Evolutionary conservation across 495 filamentous ascomycete species (phyloP), one percentile per base, ranked within the genome.

Genomic region (Xeromyces bisporus): DNA sequence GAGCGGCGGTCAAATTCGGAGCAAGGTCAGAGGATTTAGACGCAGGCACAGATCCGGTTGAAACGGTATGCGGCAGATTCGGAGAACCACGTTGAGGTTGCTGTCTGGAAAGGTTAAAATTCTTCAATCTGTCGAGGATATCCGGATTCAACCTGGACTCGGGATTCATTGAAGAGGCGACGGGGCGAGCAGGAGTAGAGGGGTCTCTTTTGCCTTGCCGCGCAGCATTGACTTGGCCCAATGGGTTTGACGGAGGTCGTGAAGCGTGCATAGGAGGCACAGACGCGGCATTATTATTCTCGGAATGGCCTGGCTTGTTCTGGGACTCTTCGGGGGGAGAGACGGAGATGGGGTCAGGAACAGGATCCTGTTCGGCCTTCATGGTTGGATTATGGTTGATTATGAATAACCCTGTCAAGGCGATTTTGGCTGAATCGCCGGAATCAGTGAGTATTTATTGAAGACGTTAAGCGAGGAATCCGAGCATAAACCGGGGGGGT

Each of bases 221-320:
- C 14, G 81, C 82, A 30, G 77, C 83, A 46, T 79, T 86, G 41
- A 93, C 48, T 23, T 75, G 69, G n/a, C 79, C 86, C 17, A 91
- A 51, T 32, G 79, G 80, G 30, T 75, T 83, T 12, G 86, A 87
- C 12, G 76, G 80, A 2, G 77, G n/a, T n/a, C n/a, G n/a, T n/a
- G n/a, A n/a, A n/a, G n/a, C n/a, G n/a, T n/a, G n/a, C n/a, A n/a
- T n/a, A n/a, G n/a, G n/a, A n/a, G n/a, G n/a, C n/a, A n/a, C n/a
- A n/a, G n/a, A n/a, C n/a, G n/a, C n/a, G n/a, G n/a, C n/a, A n/a
- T n/a, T n/a, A n/a, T n/a, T n/a, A n/a, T n/a, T n/a, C n/a, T n/a
- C n/a, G n/a, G n/a, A n/a, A n/a, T n/a, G n/a, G n/a, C n/a, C n/a
- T n/a, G n/a, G n/a, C n/a, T n/a, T n/a, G n/a, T n/a, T n/a, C n/a